Conservation (phyloP, 208 protist genomes). For the Trypanosoma scelopori region DNA sequence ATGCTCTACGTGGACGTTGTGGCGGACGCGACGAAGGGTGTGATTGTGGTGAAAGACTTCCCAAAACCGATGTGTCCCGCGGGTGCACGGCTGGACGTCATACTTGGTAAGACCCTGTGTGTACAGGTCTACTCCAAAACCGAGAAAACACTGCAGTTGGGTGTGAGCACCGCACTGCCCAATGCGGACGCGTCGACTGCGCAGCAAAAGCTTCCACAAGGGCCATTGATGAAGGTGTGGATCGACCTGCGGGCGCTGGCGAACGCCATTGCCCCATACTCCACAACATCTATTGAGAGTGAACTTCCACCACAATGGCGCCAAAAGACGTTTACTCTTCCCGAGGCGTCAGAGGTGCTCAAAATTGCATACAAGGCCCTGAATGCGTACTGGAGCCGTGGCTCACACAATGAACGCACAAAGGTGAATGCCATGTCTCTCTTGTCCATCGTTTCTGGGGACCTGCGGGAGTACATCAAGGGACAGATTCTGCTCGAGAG, state of each 20-base stretch:
- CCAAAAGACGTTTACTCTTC: slow-evolving; percentile 72
- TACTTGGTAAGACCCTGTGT: slow-evolving; percentile 59
- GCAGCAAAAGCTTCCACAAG: slow-evolving; percentile 29
- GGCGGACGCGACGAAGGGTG: slow-evolving; percentile 42
- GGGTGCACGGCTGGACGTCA: slow-evolving; percentile 70
- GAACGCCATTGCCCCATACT: slow-evolving; percentile 70
- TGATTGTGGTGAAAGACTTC: slow-evolving; percentile 64
- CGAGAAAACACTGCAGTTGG: slow-evolving; percentile 5
- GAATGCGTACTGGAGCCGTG: slow-evolving; percentile 66
- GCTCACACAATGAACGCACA: slow-evolving; percentile 56
- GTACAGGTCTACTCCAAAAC: slow-evolving; percentile 74
- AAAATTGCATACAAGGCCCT: slow-evolving; percentile 61
- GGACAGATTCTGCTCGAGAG: slow-evolving; percentile 67
- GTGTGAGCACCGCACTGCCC: slow-evolving; percentile 26
- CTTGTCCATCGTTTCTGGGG: slow-evolving; percentile 80
- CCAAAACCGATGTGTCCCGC: slow-evolving; percentile 67
- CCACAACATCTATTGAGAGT: slow-evolving; percentile 54
- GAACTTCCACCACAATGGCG: slow-evolving; percentile 83
- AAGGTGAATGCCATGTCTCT: slow-evolving; percentile 76
- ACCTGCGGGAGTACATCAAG: slow-evolving; percentile 84
- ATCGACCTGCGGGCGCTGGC: slow-evolving; percentile 68
- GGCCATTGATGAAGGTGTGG: slow-evolving; percentile 67
- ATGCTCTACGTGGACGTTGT: slow-evolving; percentile 85
- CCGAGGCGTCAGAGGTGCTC: slow-evolving; percentile 75
- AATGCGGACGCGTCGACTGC: too few relatives aligned